A percentile compares a stretch with the other conserved stretches of the same genome.
Conservation (phyloP, 148 eudicot genomes). For the Vaccinium darrowii region DNA sequence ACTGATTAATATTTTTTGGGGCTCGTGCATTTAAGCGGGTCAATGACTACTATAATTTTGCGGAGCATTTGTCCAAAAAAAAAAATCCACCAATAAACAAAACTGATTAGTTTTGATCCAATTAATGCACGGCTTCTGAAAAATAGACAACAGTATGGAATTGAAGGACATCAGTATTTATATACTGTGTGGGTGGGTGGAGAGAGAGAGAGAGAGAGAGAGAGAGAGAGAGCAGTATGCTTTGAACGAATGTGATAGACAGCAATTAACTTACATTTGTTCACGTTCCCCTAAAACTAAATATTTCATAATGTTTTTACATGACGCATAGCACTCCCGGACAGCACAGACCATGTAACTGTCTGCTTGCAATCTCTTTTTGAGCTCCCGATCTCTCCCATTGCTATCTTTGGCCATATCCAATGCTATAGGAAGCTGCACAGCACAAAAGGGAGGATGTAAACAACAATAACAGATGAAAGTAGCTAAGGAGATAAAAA, state of each 20-base stretch:
- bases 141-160: not conserved
- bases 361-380: slow-evolving; percentile 48
- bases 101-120: not conserved
- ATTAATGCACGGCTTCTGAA: not conserved
- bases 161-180: not conserved
- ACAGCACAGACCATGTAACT: slow-evolving; percentile 54
- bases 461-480: not conserved
- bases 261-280: slow-evolving; percentile 43
- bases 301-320: slow-evolving; percentile 51
- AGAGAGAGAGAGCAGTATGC: slow-evolving; percentile 3
- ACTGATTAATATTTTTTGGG: too few relatives aligned
- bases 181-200: not conserved
- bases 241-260: not conserved
- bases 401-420: slow-evolving; percentile 51
- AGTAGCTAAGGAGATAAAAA: not conserved
- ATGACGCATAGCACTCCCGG: slow-evolving; percentile 61
- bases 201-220: not conserved
- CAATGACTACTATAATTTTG: too few relatives aligned
- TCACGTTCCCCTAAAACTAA: slow-evolving; percentile 61
- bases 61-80: too few relatives aligned
- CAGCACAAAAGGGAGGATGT: slow-evolving; percentile 12
- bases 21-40: too few relatives aligned
- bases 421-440: slow-evolving; percentile 67
- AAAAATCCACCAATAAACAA: not conserved
- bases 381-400: slow-evolving; percentile 51